Conservation (phyloP, 1,284 basidiomycete species). For the Heliocybe sulcata region DNA sequence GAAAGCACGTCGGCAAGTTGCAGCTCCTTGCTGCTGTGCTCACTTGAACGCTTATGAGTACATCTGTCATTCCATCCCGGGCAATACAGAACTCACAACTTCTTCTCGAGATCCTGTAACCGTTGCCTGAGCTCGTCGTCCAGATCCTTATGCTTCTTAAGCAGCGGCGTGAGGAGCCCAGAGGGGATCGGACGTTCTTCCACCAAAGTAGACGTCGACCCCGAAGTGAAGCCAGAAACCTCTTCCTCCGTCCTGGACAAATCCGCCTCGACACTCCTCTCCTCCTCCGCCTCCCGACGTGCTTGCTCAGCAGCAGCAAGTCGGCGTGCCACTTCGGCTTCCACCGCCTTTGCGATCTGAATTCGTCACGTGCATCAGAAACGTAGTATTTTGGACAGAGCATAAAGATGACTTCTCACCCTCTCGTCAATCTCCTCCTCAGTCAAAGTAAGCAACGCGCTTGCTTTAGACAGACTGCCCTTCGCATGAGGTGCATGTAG, state of each 20-base stretch:
- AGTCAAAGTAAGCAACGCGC: conserved; percentile 30
- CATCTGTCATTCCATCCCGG: background rate
- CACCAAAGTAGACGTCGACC: background rate
- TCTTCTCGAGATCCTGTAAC: conserved; percentile 61
- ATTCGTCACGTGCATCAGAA: conserved; percentile 5
- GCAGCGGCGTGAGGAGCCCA: conserved; percentile 52
- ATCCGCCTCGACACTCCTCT: conserved; percentile 18
- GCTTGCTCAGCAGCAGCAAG: conserved; percentile 51
- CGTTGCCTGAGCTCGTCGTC: conserved; percentile 58
- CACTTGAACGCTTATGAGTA: conserved; percentile 28
- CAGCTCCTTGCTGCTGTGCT: conserved; percentile 49
- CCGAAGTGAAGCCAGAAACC: background rate
- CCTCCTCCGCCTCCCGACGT: conserved; percentile 22
- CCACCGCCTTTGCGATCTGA: conserved; percentile 70
- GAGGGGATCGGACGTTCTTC: conserved; percentile 30
- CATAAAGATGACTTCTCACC: no score
- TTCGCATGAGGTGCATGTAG: background rate
- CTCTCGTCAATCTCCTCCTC: conserved; percentile 68
- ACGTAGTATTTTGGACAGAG: background rate
- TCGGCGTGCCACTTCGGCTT: conserved; percentile 62
- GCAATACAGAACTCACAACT: conserved; percentile 35
- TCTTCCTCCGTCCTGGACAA: conserved; percentile 5
- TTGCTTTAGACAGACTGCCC: background rate
- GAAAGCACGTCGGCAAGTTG: conserved; percentile 55
- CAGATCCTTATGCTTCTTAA: conserved; percentile 55